These are phyloP conservation scores for Avena atlantica DNA, from an alignment of 176 grass and related monocot species.

Conservation along the genomic window DNA sequence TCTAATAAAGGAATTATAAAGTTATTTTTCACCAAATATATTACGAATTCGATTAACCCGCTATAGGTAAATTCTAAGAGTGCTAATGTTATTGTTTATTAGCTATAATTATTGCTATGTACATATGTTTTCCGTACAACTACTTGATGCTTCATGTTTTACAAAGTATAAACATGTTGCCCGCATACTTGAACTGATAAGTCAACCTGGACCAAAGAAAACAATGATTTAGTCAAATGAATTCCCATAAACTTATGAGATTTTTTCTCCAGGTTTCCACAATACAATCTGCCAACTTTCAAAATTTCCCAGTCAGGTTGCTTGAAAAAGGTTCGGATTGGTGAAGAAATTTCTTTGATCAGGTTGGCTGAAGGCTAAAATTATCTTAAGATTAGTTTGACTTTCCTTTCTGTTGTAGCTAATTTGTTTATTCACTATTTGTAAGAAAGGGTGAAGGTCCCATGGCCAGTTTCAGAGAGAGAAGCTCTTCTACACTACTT, in stretches of 20 bases:
- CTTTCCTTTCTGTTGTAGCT: slow-evolving; percentile 39
- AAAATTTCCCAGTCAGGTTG: slow-evolving; percentile 69
- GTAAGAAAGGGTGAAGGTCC: slow-evolving; percentile 99
- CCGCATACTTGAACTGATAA: neutral
- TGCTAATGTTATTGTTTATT: neutral
- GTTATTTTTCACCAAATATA: neutral
- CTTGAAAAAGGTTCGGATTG: slow-evolving; percentile 87
- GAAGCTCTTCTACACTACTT: slow-evolving; percentile 95
- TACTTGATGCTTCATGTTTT: slow-evolving; percentile 28
- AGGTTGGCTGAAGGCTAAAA: slow-evolving; percentile 64
- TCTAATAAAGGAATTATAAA: neutral
- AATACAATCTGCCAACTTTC: slow-evolving; percentile 92
- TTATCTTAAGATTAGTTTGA: slow-evolving; percentile 20
- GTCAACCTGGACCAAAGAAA: neutral
- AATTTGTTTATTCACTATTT: slow-evolving; percentile 70
- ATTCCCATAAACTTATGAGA: slow-evolving; percentile 27
- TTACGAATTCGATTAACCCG: neutral
- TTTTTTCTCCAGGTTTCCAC: slow-evolving; percentile 84
- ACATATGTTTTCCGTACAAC: neutral
- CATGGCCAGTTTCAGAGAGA: slow-evolving; percentile 96
- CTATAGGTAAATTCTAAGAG: neutral
- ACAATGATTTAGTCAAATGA: slow-evolving; percentile 2
- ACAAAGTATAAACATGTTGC: slow-evolving; percentile 33
- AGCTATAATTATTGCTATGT: neutral
- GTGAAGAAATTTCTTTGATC: slow-evolving; percentile 93